These are phyloP conservation scores for Schwanniomyces polymorphus DNA, from an alignment of 805 yeast species.

Conservation along the genomic window DNA sequence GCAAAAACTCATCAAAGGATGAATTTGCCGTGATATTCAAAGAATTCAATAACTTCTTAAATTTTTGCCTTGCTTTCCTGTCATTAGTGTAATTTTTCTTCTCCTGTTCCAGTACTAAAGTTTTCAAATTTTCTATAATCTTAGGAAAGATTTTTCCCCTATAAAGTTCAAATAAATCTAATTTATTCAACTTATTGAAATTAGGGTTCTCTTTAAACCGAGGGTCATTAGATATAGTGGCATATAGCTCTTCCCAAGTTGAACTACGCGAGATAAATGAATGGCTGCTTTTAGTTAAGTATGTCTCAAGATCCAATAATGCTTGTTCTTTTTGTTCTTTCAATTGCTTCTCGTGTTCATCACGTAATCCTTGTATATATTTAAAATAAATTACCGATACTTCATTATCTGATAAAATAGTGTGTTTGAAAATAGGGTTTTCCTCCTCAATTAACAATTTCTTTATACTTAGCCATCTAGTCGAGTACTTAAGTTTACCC, in stretches of 20 bases:
- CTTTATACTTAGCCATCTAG: constrained; percentile 65
- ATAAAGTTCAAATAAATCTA: constrained; percentile 61
- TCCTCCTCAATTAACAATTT: constrained; percentile 52
- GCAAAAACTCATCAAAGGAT: constrained; percentile 58
- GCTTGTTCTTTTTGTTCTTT: constrained; percentile 46
- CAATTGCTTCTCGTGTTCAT: constrained; percentile 21
- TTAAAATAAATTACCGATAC: constrained; percentile 55
- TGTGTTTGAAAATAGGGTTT: constrained; percentile 63
- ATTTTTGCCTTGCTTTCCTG: constrained; percentile 64
- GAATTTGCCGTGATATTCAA: constrained; percentile 50
- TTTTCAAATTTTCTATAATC: constrained; percentile 17
- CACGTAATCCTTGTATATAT: constrained; percentile 43
- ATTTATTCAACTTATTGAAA: constrained; percentile 48
- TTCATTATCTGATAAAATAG: constrained; percentile 57
- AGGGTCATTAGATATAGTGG: constrained; percentile 40
- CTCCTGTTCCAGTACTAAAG: constrained; percentile 22
- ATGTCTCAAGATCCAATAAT: constrained; percentile 49
- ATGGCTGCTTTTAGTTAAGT: constrained; percentile 42
- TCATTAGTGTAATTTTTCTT: constrained; percentile 53
- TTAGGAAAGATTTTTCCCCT: constrained; percentile 35
- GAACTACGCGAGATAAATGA: constrained; percentile 21
- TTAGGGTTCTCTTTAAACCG: constrained; percentile 62
- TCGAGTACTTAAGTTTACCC: constrained; percentile 48
- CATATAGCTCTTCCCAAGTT: constrained; percentile 40
- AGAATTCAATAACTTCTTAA: constrained; percentile 43